These are phyloP conservation scores for Maudiozyma bulderi DNA, from an alignment of 805 yeast species.

Conservation along the genomic window DNA sequence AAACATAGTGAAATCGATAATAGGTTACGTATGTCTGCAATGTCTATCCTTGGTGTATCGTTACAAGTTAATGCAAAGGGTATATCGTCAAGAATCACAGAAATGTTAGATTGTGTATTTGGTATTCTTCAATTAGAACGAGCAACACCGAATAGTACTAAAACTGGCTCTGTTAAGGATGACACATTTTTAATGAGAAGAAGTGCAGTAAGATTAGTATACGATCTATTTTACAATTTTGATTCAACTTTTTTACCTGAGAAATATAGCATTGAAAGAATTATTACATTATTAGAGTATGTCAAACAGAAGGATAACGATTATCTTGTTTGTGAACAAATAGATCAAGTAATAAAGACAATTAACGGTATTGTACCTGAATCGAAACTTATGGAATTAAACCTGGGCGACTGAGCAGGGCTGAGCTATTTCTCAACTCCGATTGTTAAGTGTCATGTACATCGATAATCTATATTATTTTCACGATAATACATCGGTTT, in stretches of 20 bases:
- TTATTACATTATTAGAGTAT: conserved; percentile 37
- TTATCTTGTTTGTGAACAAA: conserved; percentile 51
- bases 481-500: too few relatives aligned
- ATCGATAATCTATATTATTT: too few relatives aligned
- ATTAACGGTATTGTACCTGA: not conserved
- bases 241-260: conserved; percentile 43
- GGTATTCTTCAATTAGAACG: conserved; percentile 62
- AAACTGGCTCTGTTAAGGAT: conserved; percentile 4
- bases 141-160: too few relatives aligned
- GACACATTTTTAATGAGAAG: conserved; percentile 47
- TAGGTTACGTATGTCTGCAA: conserved; percentile 71
- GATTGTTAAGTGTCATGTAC: too few relatives aligned
- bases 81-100: conserved; percentile 36
- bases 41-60: conserved; percentile 72
- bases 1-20: conserved; percentile 36
- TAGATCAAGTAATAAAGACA: conserved; percentile 27
- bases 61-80: conserved; percentile 53
- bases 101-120: conserved; percentile 63
- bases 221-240: conserved; percentile 45
- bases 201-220: conserved; percentile 60
- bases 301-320: conserved; percentile 43
- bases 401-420: too few relatives aligned
- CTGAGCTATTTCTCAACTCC: too few relatives aligned
- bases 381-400: not conserved
- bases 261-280: conserved; percentile 33